Base-by-base conservation (phyloP, 257 asterid genomes). In the Solanum etuberosum region DNA sequence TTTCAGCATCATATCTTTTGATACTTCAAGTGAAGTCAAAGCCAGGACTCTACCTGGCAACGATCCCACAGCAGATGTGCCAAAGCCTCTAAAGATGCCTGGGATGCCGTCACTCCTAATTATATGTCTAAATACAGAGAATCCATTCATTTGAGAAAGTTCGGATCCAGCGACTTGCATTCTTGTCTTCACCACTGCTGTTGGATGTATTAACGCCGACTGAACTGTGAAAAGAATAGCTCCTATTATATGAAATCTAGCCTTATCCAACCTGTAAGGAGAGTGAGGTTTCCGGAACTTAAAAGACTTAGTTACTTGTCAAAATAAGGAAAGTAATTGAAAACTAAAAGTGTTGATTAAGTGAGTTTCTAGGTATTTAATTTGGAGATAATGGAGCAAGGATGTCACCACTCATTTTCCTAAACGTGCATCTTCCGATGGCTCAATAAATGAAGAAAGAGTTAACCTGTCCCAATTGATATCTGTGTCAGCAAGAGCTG, bases 1-100 rank as follows among this genome's bases (percentile, higher is more conserved):
- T 88, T 92, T 95, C 83, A 94, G 89, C 65, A 93, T 90, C 92
- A 92, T 90, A 87, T 96, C 96, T 92, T 96, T 96, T 21, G 98
- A 88, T 88, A 95, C 83, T 91, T 96, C 98, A 63, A 96, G 98
- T 83, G 98, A 94, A 74, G 98, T 96, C 88, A 96, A 90, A 86
- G 95, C 94, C 76, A 96, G 91, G 88, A 96, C 98, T 88, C 99
- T 93, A 65, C 99, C 99, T 16, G 99, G 99, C 92, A 96, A n/a
- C 3, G 98, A 91, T 83, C 98, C 99, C 83, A 96, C 65, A 20
- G 98, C 98, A 14, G 98, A 95, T 27, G 98, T 94, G 89, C 96
- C 98, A 88, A 94, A 96, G 83, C 99, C 98, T 94, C 98, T 92
- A 88, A 91, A 96, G 42, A 92, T 88, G 43, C 99, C 98, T 43